Conservation (phyloP, 345 rosid species). For the Noccaea caerulescens region DNA sequence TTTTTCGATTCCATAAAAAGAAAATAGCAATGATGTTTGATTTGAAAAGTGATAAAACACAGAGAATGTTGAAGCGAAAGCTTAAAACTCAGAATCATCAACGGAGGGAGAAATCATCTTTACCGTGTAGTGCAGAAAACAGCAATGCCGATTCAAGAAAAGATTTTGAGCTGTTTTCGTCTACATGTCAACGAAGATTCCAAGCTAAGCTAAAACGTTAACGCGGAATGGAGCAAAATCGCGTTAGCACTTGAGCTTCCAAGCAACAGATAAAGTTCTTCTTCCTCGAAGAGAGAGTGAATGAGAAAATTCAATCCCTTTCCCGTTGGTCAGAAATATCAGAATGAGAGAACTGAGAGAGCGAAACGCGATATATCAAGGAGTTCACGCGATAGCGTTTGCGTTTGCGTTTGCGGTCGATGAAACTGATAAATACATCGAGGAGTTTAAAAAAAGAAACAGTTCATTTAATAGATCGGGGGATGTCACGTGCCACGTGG, state of each 20-base stretch:
- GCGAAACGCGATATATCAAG: slow-evolving; percentile 18
- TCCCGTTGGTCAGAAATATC: background rate
- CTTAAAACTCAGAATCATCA: background rate
- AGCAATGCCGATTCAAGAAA: background rate
- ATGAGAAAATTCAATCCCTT: background rate
- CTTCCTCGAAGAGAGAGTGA: slow-evolving; percentile 5
- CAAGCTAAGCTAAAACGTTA: slow-evolving; percentile 16
- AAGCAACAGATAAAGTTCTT: background rate
- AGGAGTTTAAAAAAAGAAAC: background rate
- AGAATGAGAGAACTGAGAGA: slow-evolving; percentile 1
- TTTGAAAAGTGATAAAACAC: background rate
- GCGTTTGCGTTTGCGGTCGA: slow-evolving; percentile 23
- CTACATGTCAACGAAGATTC: background rate
- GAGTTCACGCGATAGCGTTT: background rate
- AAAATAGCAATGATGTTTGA: background rate
- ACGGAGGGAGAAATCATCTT: background rate
- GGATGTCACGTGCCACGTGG: slow-evolving; percentile 46
- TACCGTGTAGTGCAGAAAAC: background rate
- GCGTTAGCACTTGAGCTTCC: slow-evolving; percentile 9
- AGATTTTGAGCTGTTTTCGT: background rate
- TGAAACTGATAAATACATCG: background rate
- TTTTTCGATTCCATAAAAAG: background rate
- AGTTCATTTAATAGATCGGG: slow-evolving; percentile 29
- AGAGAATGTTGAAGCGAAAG: too few species aligned
- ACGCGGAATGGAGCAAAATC: slow-evolving; percentile 7